Percentiles rank a stretch among this genome's conserved stretches.
Evolutionary conservation across 192 early-diverging fungal genomes (phyloP).

Genomic region (Coemansia asiatica): DNA sequence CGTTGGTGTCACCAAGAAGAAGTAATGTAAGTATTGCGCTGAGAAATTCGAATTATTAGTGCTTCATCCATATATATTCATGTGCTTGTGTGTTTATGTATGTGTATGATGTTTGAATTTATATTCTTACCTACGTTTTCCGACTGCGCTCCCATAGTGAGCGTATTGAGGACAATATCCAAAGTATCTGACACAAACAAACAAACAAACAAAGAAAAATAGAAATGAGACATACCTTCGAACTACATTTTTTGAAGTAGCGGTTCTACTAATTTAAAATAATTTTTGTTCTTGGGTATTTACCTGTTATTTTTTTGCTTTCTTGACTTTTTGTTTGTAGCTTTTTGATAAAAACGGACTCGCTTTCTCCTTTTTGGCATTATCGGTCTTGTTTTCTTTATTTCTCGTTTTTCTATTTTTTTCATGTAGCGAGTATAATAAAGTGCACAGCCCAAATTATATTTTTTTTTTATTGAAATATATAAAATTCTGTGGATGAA

Average conservation of each 20-base stretch:
- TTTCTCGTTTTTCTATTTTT: slow-evolving; percentile 10
- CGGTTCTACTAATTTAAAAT: too few relatives aligned
- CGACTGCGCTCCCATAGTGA: slow-evolving; percentile 8
- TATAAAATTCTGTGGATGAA: background rate
- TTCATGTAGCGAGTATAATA: slow-evolving; percentile 7
- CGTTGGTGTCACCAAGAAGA: slow-evolving; percentile 99
- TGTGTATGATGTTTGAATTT: slow-evolving; percentile 9
- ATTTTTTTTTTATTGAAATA: too few relatives aligned
- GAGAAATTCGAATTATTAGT: background rate
- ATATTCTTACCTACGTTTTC: slow-evolving; percentile 7
- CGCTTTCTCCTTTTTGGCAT: slow-evolving; percentile 3
- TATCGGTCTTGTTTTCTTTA: slow-evolving; percentile 5
- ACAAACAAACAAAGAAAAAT: background rate
- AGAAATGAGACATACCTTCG: too few relatives aligned
- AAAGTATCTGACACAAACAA: slow-evolving; percentile 10
- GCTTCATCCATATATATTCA: background rate
- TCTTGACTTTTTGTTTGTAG: background rate
- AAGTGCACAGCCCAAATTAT: background rate
- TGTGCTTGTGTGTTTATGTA: background rate
- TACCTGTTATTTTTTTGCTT: too few relatives aligned
- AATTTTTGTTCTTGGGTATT: too few relatives aligned
- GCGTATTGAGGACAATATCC: slow-evolving; percentile 13
- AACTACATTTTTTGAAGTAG: too few relatives aligned
- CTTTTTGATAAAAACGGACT: slow-evolving; percentile 3
- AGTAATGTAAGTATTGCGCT: slow-evolving; percentile 59